Conservation (phyloP, 2,329 filamentous ascomycete species). For the Pseudogymnoascus sp. region DNA sequence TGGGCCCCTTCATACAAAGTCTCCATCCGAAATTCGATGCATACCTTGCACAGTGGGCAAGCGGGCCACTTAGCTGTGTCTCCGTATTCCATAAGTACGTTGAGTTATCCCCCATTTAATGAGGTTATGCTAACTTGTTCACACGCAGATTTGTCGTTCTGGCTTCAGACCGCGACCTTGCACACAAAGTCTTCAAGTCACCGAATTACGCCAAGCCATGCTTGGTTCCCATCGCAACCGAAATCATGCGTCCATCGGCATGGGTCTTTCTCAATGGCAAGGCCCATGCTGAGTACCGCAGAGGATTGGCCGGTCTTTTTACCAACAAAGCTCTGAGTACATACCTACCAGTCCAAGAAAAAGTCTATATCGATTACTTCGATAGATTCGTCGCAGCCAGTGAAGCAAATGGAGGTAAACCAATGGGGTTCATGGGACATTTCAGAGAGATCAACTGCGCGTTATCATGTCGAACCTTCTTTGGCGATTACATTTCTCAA, state of each 20-base stretch:
- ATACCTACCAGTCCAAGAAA: slow-evolving; percentile 67
- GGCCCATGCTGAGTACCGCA: slow-evolving; percentile 69
- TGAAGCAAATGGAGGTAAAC: slow-evolving; percentile 42
- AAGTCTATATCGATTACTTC: slow-evolving; percentile 66
- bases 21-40: slow-evolving; percentile 65
- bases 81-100: slow-evolving; percentile 76
- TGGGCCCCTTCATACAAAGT: slow-evolving; percentile 70
- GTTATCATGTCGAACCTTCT: slow-evolving; percentile 70
- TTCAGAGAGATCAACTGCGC: slow-evolving; percentile 76
- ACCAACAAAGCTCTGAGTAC: slow-evolving; percentile 61
- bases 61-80: slow-evolving; percentile 71
- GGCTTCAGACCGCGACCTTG: slow-evolving; percentile 67
- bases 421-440: slow-evolving; percentile 59
- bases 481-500: slow-evolving; percentile 70
- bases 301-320: slow-evolving; percentile 67
- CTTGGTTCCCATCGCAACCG: slow-evolving; percentile 67
- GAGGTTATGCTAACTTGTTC: background rate
- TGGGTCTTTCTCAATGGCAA: slow-evolving; percentile 77
- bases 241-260: slow-evolving; percentile 62
- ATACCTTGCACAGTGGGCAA: slow-evolving; percentile 71
- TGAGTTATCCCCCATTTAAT: background rate
- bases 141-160: slow-evolving; percentile 64
- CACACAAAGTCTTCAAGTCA: slow-evolving; percentile 76
- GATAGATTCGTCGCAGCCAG: slow-evolving; percentile 58
- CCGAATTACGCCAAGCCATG: slow-evolving; percentile 68